These are phyloP conservation scores for Leptosphaerulina australis DNA, from an alignment of 2,329 filamentous ascomycete species.

Conservation along the genomic window DNA sequence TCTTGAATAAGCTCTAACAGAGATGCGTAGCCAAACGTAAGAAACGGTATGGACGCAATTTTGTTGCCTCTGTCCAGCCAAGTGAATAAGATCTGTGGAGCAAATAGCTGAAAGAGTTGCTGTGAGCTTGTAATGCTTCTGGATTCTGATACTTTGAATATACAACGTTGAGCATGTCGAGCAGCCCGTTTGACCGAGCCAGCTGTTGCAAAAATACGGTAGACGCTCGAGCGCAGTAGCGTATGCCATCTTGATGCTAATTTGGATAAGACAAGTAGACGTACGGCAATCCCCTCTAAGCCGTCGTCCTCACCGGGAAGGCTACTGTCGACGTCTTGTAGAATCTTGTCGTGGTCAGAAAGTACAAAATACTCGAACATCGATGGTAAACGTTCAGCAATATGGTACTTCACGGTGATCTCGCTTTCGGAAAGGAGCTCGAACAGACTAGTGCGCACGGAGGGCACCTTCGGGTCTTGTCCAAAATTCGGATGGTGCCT, in stretches of 20 bases:
- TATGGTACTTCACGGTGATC: conserved; percentile 75
- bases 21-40: conserved; percentile 78
- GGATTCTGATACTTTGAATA: conserved; percentile 68
- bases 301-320: conserved; percentile 75
- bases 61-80: conserved; percentile 75
- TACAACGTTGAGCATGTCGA: conserved; percentile 74
- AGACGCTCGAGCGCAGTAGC: conserved; percentile 82
- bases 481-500: conserved; percentile 71
- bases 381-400: conserved; percentile 70
- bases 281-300: conserved; percentile 82
- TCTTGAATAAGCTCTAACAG: conserved; percentile 72
- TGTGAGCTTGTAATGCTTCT: conserved; percentile 70
- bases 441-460: conserved; percentile 74
- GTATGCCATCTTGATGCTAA: conserved; percentile 86
- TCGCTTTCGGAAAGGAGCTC: conserved; percentile 70
- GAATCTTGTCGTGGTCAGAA: conserved; percentile 80
- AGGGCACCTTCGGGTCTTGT: conserved; percentile 63
- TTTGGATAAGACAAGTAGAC: conserved; percentile 75
- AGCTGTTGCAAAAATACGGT: conserved; percentile 91
- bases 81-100: conserved; percentile 86
- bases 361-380: conserved; percentile 86
- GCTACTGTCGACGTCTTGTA: conserved; percentile 79
- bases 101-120: conserved; percentile 81
- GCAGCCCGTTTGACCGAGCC: conserved; percentile 70
- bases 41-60: conserved; percentile 68